These are phyloP conservation scores for Gloeopeniophorella convolvens DNA, from an alignment of 768 basidiomycete genomes.

Conservation along the genomic window DNA sequence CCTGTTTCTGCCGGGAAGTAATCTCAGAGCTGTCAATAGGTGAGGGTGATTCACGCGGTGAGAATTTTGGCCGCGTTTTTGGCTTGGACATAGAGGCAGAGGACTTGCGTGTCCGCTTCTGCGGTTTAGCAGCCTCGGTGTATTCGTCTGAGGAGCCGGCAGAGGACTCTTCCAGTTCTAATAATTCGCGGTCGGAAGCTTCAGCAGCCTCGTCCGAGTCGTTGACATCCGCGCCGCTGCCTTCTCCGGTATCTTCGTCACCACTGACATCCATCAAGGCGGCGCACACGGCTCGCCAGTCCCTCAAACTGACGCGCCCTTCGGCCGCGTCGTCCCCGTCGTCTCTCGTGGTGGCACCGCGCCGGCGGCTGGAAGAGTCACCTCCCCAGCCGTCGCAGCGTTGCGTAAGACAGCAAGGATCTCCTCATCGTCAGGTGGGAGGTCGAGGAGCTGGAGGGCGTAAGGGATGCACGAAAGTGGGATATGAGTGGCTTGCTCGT, in stretches of 20 bases:
- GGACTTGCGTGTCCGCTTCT: constrained; percentile 11
- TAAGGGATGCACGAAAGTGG: constrained; percentile 50
- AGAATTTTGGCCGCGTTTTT: too few species aligned
- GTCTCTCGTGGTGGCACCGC: constrained; percentile 19
- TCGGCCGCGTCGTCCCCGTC: constrained; percentile 22
- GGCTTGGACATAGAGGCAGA: neutral
- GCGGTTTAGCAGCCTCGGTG: constrained; percentile 1
- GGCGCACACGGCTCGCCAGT: constrained; percentile 78
- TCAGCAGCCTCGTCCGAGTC: constrained; percentile 21
- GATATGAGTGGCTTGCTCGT: constrained; percentile 32
- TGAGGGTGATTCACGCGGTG: neutral
- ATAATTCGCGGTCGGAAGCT: constrained; percentile 28
- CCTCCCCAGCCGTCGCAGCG: constrained; percentile 68
- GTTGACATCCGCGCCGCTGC: constrained; percentile 24
- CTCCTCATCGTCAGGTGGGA: constrained; percentile 59
- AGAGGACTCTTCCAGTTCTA: constrained; percentile 17
- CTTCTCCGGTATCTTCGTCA: constrained; percentile 26
- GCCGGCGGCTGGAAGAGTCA: neutral
- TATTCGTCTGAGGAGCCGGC: constrained; percentile 16
- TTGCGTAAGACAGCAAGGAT: constrained; percentile 67
- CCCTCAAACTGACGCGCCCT: constrained; percentile 49
- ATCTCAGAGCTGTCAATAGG: constrained; percentile 24
- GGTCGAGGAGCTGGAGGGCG: constrained; percentile 56
- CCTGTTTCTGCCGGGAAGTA: constrained; percentile 46
- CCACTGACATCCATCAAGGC: constrained; percentile 44